phyloP scores from a whole-genome alignment of 2,329 filamentous ascomycete genomes.

The Blastomyces percursus region DNA sequence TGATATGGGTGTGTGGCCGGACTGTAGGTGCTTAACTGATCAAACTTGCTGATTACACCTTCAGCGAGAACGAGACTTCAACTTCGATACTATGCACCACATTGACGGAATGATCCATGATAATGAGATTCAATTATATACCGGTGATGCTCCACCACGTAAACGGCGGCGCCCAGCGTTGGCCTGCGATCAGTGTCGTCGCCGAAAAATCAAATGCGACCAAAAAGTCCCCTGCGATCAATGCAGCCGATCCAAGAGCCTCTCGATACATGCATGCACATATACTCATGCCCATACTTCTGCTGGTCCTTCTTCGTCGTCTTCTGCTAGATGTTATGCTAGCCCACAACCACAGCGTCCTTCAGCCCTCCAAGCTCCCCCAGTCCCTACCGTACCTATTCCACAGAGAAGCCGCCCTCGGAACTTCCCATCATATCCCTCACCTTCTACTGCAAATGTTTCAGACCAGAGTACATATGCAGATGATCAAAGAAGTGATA shows the following conservation, averaged over 20 bases:
- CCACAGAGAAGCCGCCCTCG: not conserved
- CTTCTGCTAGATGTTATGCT: not conserved
- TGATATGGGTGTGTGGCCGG: not conserved
- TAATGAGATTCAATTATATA: not conserved
- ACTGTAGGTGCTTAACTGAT: not conserved
- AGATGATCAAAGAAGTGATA: slow-evolving; percentile 1
- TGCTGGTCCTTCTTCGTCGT: not conserved
- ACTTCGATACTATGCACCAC: not conserved
- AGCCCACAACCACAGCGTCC: not conserved
- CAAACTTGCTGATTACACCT: not conserved
- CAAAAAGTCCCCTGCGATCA: slow-evolving; percentile 2
- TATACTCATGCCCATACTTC: not conserved
- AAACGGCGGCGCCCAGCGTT: slow-evolving; percentile 5
- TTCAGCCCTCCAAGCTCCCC: not conserved
- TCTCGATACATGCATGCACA: not conserved
- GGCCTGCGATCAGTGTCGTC: slow-evolving; percentile 5
- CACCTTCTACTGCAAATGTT: not conserved
- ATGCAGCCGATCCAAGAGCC: not conserved
- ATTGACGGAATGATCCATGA: not conserved
- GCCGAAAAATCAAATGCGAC: slow-evolving; percentile 6
- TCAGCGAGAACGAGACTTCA: not conserved
- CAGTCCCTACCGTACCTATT: not conserved
- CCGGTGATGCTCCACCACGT: not conserved
- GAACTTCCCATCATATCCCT: not conserved
- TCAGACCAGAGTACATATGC: not conserved